Conservation (phyloP, 2,329 filamentous ascomycete species). For the Fusarium sp. region DNA sequence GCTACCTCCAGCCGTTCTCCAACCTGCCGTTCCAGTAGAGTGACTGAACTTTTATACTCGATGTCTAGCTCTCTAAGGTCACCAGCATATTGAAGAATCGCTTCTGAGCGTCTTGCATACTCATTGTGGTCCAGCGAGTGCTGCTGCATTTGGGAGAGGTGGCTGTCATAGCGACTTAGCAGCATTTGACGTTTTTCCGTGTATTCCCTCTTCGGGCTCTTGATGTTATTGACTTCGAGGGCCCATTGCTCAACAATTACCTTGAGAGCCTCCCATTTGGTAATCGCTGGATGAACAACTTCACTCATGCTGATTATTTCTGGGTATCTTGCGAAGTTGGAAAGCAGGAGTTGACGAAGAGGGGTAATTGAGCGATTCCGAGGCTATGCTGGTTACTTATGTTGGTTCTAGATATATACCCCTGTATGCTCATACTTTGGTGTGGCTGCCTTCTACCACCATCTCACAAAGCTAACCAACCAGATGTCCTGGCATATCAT, state of each 20-base stretch:
- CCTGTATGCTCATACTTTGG: not conserved
- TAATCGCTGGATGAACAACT: not conserved
- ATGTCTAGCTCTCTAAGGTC: not conserved
- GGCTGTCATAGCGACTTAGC: not conserved
- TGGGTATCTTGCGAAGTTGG: fast-evolving
- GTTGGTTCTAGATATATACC: not conserved
- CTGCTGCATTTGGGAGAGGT: not conserved
- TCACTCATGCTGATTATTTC: not conserved
- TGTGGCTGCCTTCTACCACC: not conserved
- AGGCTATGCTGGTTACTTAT: not conserved
- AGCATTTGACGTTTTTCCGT: fast-evolving
- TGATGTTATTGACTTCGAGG: not conserved
- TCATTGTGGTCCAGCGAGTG: fast-evolving
- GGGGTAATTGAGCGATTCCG: fast-evolving
- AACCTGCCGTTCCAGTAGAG: not conserved
- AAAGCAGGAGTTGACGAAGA: fast-evolving
- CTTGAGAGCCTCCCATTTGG: not conserved
- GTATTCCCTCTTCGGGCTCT: not conserved
- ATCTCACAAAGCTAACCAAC: not conserved
- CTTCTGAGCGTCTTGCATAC: fast-evolving
- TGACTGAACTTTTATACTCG: not conserved
- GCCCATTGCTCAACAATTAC: not conserved
- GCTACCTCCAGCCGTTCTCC: not conserved
- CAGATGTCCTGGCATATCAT: fast-evolving
- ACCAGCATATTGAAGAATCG: not conserved